phyloP scores from a whole-genome alignment of 257 asterid genomes.

The Solanum sejunctum region DNA sequence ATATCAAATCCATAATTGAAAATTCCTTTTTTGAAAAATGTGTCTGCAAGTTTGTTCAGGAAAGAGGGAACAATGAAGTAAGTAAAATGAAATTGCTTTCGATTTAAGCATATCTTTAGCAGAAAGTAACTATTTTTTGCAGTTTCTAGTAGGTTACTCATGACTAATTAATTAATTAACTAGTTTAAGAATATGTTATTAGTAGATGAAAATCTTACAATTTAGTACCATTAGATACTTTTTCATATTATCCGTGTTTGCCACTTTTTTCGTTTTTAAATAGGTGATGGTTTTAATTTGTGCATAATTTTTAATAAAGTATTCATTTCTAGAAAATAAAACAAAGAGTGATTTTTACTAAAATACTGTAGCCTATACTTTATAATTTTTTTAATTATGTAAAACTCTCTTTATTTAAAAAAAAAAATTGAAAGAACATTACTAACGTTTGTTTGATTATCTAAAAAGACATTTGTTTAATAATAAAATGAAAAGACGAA shows the following conservation, averaged over 20 bases:
- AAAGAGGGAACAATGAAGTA: not conserved
- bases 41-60: not conserved
- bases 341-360: too few relatives aligned
- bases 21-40: not conserved
- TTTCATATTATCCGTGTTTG: not conserved
- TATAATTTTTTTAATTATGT: too few relatives aligned
- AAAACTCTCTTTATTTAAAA: too few relatives aligned
- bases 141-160: not conserved
- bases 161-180: not conserved
- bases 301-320: not conserved
- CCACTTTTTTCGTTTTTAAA: not conserved
- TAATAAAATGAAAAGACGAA: too few relatives aligned
- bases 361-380: too few relatives aligned
- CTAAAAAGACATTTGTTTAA: not conserved
- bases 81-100: not conserved
- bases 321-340: too few relatives aligned
- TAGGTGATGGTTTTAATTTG: not conserved
- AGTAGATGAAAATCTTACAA: not conserved
- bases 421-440: too few relatives aligned
- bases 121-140: not conserved
- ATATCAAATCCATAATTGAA: not conserved
- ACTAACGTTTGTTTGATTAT: not conserved
- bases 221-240: not conserved
- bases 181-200: not conserved
- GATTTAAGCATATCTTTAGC: not conserved